phyloP scores from a whole-genome alignment of 768 basidiomycete species.

The Gymnopilus junonius region DNA sequence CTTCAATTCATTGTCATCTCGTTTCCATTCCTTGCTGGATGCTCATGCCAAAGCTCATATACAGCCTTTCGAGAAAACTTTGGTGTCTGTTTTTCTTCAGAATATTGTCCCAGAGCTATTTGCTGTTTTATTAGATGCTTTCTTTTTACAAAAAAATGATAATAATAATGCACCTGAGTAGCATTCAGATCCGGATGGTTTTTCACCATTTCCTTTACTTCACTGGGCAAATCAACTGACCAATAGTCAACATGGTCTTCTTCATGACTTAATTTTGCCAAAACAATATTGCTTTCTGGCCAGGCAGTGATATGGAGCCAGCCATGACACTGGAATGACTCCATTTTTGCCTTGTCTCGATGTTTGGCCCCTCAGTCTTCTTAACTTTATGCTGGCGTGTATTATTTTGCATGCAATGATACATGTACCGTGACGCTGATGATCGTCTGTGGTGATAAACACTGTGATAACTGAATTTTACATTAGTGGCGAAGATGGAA shows the following conservation, averaged over 20 bases:
- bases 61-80: conserved; percentile 18
- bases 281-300: not conserved
- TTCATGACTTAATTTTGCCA: conserved; percentile 21
- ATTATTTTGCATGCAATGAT: conserved; percentile 18
- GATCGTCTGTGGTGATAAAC: conserved; percentile 1
- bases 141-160: not conserved
- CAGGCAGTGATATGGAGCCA: conserved; percentile 27
- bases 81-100: not conserved
- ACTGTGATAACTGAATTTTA: conserved; percentile 12
- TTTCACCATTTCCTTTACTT: conserved; percentile 4
- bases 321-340: conserved; percentile 27
- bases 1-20: conserved; percentile 28
- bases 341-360: conserved; percentile 29
- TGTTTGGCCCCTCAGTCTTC: conserved; percentile 23
- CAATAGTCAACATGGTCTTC: conserved; percentile 29
- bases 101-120: conserved; percentile 12
- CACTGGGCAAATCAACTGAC: conserved; percentile 21
- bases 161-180: conserved; percentile 2
- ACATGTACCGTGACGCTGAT: conserved; percentile 11
- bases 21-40: conserved; percentile 25
- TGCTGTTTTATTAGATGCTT: not conserved
- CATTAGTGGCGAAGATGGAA: not conserved
- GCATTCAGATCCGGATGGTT: conserved; percentile 1
- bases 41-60: conserved; percentile 25
- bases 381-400: conserved; percentile 21